Percentiles rank a stretch among this genome's conserved stretches.
Conservation (phyloP, 2,329 filamentous ascomycete species). For the Emydomyces testavorans region DNA sequence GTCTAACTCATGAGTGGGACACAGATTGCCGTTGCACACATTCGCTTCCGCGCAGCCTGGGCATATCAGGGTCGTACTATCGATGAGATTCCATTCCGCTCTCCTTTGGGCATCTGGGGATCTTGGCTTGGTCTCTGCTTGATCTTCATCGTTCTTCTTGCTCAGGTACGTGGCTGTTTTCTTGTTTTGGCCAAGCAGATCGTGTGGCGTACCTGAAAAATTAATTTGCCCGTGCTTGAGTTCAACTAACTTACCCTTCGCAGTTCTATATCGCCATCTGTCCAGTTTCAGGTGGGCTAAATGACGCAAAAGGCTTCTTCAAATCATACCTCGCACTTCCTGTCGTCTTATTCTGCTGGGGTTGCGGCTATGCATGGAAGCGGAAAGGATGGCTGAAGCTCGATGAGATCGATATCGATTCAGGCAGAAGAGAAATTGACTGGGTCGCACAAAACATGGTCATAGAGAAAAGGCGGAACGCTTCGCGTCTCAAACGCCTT, state of each 20-base stretch:
- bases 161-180: constrained; percentile 29
- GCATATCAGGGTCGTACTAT: constrained; percentile 44
- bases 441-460: constrained; percentile 50
- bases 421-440: constrained; percentile 52
- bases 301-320: constrained; percentile 22
- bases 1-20: neutral
- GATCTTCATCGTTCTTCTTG: constrained; percentile 42
- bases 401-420: constrained; percentile 55
- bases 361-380: constrained; percentile 53
- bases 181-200: neutral
- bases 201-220: neutral
- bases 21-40: constrained; percentile 51
- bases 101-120: constrained; percentile 47
- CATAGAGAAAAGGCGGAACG: constrained; percentile 12
- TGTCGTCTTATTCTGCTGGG: constrained; percentile 38
- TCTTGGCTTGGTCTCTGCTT: constrained; percentile 50
- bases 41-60: constrained; percentile 56
- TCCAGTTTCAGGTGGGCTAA: constrained; percentile 16
- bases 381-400: constrained; percentile 47
- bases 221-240: neutral
- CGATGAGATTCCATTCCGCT: constrained; percentile 52
- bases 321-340: constrained; percentile 24
- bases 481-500: constrained; percentile 14
- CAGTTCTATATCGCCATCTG: constrained; percentile 24
- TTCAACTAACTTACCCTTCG: neutral